Evolutionary conservation across 805 yeast genomes (phyloP), one percentile per base, ranked within the genome.

Genomic region (Metschnikowia hibisci): DNA sequence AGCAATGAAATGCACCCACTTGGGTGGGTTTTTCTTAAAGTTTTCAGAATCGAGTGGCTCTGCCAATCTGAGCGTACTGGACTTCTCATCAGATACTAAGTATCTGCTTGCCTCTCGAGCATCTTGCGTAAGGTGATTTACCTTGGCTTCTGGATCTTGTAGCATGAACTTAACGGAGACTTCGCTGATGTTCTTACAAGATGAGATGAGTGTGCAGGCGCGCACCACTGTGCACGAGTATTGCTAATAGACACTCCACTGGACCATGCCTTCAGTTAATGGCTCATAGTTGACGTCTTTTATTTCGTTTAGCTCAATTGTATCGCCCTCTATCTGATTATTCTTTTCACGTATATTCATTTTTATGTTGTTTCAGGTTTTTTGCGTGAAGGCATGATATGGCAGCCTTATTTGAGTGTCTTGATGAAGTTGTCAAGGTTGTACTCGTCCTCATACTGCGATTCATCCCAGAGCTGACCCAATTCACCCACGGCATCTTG

Each of bases 361-460:
- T 6, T 15, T 15, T 12, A 6, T 32, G 15, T 10, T 16, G 11
- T 32, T 32, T 10, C 22, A 32, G n/a, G 11, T 20, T 27, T n/a
- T 27, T 12, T 11, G 16, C 16, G n/a, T 27, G 31, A 16, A 37
- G 13, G 28, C n/a, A 12, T 16, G 23, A 15, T 23, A 31, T 31
- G 34, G 15, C 34, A 26, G 11, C 16, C 30, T 33, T 53, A 78
- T 52, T 76, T 77, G 48, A 87, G 74, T 22, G 85, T 84, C 68
- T 86, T 86, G 65, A 93, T 91, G 63, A 93, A 93, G 42, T 84
- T 80, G 63, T 91, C 97, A 66, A 93, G 78, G 58, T 93, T 87
- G 64, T 93, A 93, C 69, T 93, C 99, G 58, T 93, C 99, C 51
- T 90, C 96, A 58, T 93, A 93, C 64, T 93, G 97, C 27, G 86